phyloP scores from a whole-genome alignment of 2,329 filamentous ascomycete species.

The Fonsecaea pugnacius region DNA sequence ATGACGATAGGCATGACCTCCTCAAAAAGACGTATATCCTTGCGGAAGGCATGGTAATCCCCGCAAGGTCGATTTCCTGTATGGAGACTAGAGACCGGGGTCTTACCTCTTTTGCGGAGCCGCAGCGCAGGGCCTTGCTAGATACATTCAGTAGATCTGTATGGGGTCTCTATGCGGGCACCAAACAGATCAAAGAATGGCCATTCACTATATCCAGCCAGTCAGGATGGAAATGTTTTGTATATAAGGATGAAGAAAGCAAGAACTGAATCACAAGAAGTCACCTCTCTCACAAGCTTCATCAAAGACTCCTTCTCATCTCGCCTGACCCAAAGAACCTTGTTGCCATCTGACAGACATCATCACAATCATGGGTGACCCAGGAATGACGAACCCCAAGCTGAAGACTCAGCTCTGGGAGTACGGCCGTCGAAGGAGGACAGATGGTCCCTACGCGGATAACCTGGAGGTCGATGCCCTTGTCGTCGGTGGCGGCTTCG shows the following conservation, averaged over 20 bases:
- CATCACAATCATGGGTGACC: slow-evolving; percentile 25
- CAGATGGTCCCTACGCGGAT: slow-evolving; percentile 40
- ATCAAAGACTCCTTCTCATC: slow-evolving; percentile 11
- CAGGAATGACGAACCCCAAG: slow-evolving; percentile 27
- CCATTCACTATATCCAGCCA: neutral
- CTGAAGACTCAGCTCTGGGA: slow-evolving; percentile 37
- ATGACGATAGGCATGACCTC: neutral
- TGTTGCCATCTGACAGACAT: slow-evolving; percentile 4
- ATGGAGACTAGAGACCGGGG: neutral
- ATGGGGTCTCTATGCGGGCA: slow-evolving; percentile 17
- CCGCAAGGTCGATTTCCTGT: slow-evolving; percentile 1
- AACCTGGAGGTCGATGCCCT: slow-evolving; percentile 39
- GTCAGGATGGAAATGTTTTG: neutral
- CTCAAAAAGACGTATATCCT: neutral
- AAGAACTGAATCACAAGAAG: slow-evolving; percentile 8
- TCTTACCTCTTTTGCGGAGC: slow-evolving; percentile 13
- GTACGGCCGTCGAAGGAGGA: slow-evolving; percentile 36
- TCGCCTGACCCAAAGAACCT: neutral
- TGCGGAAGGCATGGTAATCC: neutral
- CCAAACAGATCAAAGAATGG: slow-evolving; percentile 16
- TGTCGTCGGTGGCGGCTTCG: slow-evolving; percentile 41
- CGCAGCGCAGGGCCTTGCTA: slow-evolving; percentile 8
- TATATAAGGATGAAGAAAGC: slow-evolving; percentile 2
- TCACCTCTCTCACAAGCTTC: neutral
- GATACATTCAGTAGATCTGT: slow-evolving; percentile 3